Evolutionary conservation across 73 alveolate species (phyloP).

Genomic region (Paramecium sexaurelia): DNA sequence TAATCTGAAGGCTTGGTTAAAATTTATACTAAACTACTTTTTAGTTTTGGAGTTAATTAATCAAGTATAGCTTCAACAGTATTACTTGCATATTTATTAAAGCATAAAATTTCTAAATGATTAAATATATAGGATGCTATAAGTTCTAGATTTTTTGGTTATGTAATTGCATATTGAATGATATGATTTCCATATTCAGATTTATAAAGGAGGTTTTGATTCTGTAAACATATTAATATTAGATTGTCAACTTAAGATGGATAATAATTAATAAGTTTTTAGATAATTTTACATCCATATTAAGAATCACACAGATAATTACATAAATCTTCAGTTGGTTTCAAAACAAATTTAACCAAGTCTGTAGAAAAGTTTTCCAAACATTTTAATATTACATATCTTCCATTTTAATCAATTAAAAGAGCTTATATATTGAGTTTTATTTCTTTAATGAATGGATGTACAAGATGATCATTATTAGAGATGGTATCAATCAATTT

Average conservation of each 20-base stretch:
- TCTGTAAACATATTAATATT: not conserved
- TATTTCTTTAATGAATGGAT: not conserved
- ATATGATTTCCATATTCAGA: conserved; percentile 4
- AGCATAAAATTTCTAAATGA: not conserved
- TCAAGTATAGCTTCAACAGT: conserved; percentile 9
- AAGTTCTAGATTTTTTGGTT: not conserved
- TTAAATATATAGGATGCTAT: not conserved
- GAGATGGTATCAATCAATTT: not conserved
- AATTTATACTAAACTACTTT: not conserved
- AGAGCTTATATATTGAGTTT: not conserved
- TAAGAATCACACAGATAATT: not conserved
- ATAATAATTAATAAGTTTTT: not conserved
- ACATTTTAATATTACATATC: not conserved
- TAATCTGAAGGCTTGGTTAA: not conserved
- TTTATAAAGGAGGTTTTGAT: not conserved
- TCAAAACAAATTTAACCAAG: not conserved
- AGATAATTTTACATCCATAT: conserved; percentile 46
- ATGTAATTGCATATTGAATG: not conserved
- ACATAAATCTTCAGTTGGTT: not conserved
- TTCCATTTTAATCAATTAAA: conserved; percentile 27
- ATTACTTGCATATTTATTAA: conserved; percentile 47
- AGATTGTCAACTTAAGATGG: not conserved
- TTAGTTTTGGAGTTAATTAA: not conserved
- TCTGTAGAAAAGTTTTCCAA: not conserved
- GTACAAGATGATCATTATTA: not conserved